Evolutionary conservation across 352 stramenopile species (phyloP), one percentile per base, ranked within the genome.

Genomic region (Globisporangium megalacanthum): DNA sequence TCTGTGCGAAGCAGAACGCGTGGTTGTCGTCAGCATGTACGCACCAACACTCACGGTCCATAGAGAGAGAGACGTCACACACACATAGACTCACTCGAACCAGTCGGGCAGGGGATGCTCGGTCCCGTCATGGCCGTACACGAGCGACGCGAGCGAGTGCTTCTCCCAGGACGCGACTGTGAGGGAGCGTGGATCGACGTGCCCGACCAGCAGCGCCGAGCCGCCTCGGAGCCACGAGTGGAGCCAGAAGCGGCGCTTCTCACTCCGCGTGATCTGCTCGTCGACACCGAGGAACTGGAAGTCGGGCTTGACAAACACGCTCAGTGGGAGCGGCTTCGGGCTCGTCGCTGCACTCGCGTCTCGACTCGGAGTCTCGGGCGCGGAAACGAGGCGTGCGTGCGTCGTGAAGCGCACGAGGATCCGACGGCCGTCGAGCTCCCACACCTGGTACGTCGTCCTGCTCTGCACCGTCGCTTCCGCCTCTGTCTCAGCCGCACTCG

Each of bases 191-290:
- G 77, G 81, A 6, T 77, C 53, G 7, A 89, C n/a, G 0, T 66
- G 69, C 11, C 68, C 75, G 6, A 93, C 52, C 6, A 83, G 35
- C n/a, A 94, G 53, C 6, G 58, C 56, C 0, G 79, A 73, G 14
- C 73, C 69, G n/a, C 85, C 83, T 9, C 83, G 77, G 14, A 94
- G 62, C 85, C 85, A 94, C 5, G 83, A 84, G 61, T 93, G 77
- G 1, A 94, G 57, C 82, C 83, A 91, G 49, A 89, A 77, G 1
- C 69, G 68, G 17, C 73, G 74, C 41, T 74, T 62, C 52, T 94
- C 85, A 51, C 74, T 84, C 1, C 60, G 60, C 15, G 79, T 84
- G 20, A 93, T 54, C 58, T 77, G 71, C 52, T 94, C 85, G 15
- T 74, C 60, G 7, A 86, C 19, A n/a, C 66, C 66, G 0, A 86